phyloP scores from a whole-genome alignment of 202 grass and related monocot species.

The Setaria italica region DNA sequence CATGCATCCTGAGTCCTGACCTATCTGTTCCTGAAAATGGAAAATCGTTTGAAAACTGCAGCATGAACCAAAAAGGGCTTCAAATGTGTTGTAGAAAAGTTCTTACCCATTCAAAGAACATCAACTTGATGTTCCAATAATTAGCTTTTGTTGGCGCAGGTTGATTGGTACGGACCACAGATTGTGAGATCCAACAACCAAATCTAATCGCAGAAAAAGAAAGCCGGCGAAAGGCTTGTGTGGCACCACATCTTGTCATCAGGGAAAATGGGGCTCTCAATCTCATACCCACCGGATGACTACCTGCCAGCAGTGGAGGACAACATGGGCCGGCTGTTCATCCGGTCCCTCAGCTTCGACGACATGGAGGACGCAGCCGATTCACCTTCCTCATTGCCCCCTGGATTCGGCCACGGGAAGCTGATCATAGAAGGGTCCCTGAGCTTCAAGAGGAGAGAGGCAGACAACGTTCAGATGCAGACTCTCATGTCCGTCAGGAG shows the following conservation, averaged over 20 bases:
- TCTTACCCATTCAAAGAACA: neutral
- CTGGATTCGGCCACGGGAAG: constrained; percentile 41
- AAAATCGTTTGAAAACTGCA: neutral
- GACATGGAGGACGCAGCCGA: constrained; percentile 46
- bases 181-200: constrained; percentile 26
- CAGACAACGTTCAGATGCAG: constrained; percentile 51
- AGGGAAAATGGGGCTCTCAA: constrained; percentile 60
- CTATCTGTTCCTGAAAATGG: constrained; percentile 2
- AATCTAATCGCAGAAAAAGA: constrained; percentile 22
- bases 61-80: neutral
- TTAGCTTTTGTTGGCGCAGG: constrained; percentile 22
- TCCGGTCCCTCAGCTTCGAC: constrained; percentile 61
- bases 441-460: constrained; percentile 66
- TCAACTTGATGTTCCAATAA: constrained; percentile 24
- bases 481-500: constrained; percentile 50
- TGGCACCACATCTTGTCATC: constrained; percentile 37
- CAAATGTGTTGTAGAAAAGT: constrained; percentile 29
- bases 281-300: constrained; percentile 67
- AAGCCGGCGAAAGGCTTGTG: constrained; percentile 26
- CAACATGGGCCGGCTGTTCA: constrained; percentile 62
- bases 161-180: constrained; percentile 2
- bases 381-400: constrained; percentile 49
- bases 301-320: constrained; percentile 57
- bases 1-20: neutral
- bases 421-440: constrained; percentile 56